phyloP scores from a whole-genome alignment of 2,329 filamentous ascomycete genomes.

The Neofusicoccum ribis region DNA sequence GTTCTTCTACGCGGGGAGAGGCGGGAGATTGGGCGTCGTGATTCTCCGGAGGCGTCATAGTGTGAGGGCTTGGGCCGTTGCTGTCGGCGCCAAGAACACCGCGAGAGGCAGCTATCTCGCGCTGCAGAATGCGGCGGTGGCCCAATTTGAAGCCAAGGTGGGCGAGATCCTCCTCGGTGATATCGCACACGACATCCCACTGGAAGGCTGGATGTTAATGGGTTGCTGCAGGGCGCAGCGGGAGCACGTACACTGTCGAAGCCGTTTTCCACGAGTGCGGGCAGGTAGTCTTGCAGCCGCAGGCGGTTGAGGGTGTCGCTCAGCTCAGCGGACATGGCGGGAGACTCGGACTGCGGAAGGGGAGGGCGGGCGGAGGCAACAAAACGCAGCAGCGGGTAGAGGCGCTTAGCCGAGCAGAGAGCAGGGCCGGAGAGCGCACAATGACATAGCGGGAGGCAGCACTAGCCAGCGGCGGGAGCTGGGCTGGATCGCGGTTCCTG shows the following conservation, averaged over 20 bases:
- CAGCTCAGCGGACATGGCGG: slow-evolving; percentile 24
- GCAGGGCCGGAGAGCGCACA: slow-evolving; percentile 6
- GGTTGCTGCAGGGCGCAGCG: neutral
- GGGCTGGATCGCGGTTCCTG: neutral
- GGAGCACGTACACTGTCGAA: slow-evolving; percentile 26
- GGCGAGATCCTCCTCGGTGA: slow-evolving; percentile 41
- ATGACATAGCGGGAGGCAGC: slow-evolving; percentile 3
- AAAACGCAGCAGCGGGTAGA: neutral
- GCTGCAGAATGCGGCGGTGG: slow-evolving; percentile 40
- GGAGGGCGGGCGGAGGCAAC: neutral
- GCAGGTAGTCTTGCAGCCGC: slow-evolving; percentile 32
- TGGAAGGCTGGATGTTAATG: slow-evolving; percentile 5
- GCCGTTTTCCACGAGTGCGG: slow-evolving; percentile 35
- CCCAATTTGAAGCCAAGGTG: slow-evolving; percentile 41
- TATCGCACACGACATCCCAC: slow-evolving; percentile 42
- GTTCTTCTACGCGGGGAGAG: slow-evolving; percentile 29
- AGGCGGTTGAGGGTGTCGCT: slow-evolving; percentile 33
- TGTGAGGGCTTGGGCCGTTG: neutral
- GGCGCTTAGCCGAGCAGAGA: slow-evolving; percentile 7
- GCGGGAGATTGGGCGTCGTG: slow-evolving; percentile 26
- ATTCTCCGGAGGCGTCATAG: neutral
- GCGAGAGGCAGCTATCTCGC: slow-evolving; percentile 41
- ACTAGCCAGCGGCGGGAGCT: neutral
- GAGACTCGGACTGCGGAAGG: neutral
- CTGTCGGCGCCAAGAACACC: slow-evolving; percentile 31